Conservation (phyloP, 2,329 filamentous ascomycete genomes). For the Teratosphaeria gauchensis region DNA sequence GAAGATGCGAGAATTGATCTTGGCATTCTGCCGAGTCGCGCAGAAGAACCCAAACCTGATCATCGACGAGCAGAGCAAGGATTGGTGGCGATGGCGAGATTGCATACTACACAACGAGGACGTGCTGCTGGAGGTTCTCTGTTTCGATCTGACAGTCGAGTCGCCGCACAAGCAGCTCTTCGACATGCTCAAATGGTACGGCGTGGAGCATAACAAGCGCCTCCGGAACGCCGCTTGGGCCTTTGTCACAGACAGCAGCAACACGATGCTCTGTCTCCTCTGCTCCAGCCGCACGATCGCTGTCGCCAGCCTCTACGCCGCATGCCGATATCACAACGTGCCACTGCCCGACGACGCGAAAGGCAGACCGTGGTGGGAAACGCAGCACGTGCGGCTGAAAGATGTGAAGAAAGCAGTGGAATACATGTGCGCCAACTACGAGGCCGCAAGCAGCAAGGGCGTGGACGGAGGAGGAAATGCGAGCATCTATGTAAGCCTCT, state of each 20-base stretch:
- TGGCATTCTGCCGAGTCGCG: constrained; percentile 85
- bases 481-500: constrained; percentile 38
- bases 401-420: constrained; percentile 66
- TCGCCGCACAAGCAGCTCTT: constrained; percentile 80
- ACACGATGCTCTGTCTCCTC: constrained; percentile 75
- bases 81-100: constrained; percentile 97
- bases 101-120: constrained; percentile 90
- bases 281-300: constrained; percentile 73
- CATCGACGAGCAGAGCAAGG: constrained; percentile 93
- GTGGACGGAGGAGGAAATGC: constrained; percentile 21
- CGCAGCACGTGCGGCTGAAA: constrained; percentile 59
- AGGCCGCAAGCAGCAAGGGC: constrained; percentile 27
- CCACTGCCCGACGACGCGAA: constrained; percentile 64
- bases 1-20: constrained; percentile 89
- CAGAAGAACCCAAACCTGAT: constrained; percentile 86
- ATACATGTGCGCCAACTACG: constrained; percentile 54
- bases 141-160: constrained; percentile 86
- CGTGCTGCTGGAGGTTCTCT: constrained; percentile 79
- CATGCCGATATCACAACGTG: constrained; percentile 62
- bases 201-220: constrained; percentile 67
- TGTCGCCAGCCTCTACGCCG: constrained; percentile 66
- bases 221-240: constrained; percentile 84
- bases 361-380: constrained; percentile 80
- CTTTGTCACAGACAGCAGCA: constrained; percentile 82
- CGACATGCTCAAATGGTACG: constrained; percentile 65